phyloP scores from a whole-genome alignment of 2,329 filamentous ascomycete species.

The Talaromyces pinophilus region DNA sequence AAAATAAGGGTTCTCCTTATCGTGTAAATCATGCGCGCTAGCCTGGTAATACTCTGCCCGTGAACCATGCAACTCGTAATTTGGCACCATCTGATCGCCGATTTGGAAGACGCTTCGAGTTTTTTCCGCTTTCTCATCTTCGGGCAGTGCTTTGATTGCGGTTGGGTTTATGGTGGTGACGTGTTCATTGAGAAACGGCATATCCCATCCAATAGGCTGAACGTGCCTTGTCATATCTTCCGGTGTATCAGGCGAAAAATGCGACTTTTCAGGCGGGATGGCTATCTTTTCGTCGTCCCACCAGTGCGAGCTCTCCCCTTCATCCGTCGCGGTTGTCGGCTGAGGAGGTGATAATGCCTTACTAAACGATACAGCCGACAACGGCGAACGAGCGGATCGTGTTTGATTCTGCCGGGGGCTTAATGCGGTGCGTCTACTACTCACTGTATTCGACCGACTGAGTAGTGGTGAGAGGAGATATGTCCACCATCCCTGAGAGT shows the following conservation, averaged over 20 bases:
- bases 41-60: constrained; percentile 50
- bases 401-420: constrained; percentile 27
- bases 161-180: not conserved
- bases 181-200: not conserved
- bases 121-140: not conserved
- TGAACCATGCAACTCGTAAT: constrained; percentile 34
- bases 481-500: constrained; percentile 55
- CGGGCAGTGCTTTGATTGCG: not conserved
- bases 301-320: constrained; percentile 28
- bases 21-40: constrained; percentile 48
- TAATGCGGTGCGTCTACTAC: constrained; percentile 32
- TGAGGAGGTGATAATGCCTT: not conserved
- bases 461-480: constrained; percentile 49
- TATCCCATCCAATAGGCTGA: not conserved
- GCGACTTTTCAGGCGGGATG: constrained; percentile 25
- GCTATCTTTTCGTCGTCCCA: constrained; percentile 29
- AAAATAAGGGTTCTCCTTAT: constrained; percentile 41
- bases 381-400: constrained; percentile 16
- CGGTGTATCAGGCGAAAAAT: constrained; percentile 40
- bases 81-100: constrained; percentile 23
- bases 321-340: not conserved
- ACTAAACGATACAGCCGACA: constrained; percentile 25
- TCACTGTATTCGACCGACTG: constrained; percentile 39
- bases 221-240: constrained; percentile 14
- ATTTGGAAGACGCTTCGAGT: constrained; percentile 16